A percentile compares a stretch with the other conserved stretches of the same genome.
These are phyloP conservation scores for Fusarium pilosicola DNA, from an alignment of 2,329 filamentous ascomycete species.

Conservation along the genomic window DNA sequence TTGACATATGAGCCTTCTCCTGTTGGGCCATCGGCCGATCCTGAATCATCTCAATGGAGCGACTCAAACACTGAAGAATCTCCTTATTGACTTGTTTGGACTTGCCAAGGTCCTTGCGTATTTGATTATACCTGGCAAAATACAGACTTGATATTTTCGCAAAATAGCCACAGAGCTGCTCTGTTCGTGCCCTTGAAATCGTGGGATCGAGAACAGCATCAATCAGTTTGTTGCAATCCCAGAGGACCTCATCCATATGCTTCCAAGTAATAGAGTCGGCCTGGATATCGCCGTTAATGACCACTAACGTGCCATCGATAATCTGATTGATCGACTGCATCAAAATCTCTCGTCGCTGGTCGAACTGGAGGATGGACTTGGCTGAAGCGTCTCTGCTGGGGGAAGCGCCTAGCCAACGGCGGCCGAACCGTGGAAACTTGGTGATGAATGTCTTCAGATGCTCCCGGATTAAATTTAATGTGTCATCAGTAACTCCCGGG, in stretches of 20 bases:
- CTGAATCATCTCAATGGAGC: constrained; percentile 71
- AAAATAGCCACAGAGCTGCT: constrained; percentile 59
- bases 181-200: constrained; percentile 43
- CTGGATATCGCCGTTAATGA: constrained; percentile 64
- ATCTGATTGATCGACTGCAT: constrained; percentile 63
- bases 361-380: constrained; percentile 69
- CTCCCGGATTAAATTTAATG: constrained; percentile 39
- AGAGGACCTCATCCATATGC: constrained; percentile 64
- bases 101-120: constrained; percentile 57
- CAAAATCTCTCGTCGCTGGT: constrained; percentile 66
- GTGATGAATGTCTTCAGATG: constrained; percentile 67
- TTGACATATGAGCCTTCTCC: constrained; percentile 67
- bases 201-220: constrained; percentile 60
- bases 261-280: constrained; percentile 62
- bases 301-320: constrained; percentile 69
- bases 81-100: constrained; percentile 51
- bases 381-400: constrained; percentile 61
- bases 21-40: constrained; percentile 64
- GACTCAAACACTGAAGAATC: constrained; percentile 67
- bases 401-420: constrained; percentile 70
- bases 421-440: constrained; percentile 67
- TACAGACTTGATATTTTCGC: constrained; percentile 78
- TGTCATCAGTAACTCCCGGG: constrained; percentile 8
- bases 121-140: constrained; percentile 68
- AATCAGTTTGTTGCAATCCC: constrained; percentile 65